These are phyloP conservation scores for Sparassis latifolia DNA, from an alignment of 1,284 basidiomycete species.

Conservation along the genomic window DNA sequence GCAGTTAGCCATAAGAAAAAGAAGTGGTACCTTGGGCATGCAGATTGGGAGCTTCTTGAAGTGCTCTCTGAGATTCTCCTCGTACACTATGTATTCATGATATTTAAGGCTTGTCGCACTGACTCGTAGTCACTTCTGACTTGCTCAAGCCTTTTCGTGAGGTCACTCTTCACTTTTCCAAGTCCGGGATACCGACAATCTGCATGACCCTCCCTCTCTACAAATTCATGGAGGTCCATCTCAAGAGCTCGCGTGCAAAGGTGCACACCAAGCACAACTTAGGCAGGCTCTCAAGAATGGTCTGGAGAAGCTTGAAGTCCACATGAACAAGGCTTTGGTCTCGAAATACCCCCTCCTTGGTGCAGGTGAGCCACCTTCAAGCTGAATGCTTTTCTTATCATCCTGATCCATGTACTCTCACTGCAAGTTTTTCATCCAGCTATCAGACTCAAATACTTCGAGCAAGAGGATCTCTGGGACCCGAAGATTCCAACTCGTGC, in stretches of 20 bases:
- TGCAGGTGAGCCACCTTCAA: conserved; percentile 10
- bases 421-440: conserved; percentile 13
- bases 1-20: conserved; percentile 5
- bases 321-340: conserved; percentile 7
- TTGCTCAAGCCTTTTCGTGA: conserved; percentile 5
- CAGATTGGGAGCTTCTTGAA: conserved; percentile 6
- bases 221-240: conserved; percentile 8
- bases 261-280: background rate
- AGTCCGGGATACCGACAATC: conserved; percentile 5
- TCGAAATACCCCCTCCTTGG: conserved; percentile 13
- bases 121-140: background rate
- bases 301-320: conserved; percentile 9
- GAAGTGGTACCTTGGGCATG: background rate
- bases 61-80: conserved; percentile 1
- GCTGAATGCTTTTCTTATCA: no score
- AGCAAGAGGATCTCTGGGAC: conserved; percentile 7
- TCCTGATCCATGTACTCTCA: no score
- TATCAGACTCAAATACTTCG: conserved; percentile 11
- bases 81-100: background rate
- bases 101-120: background rate
- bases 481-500: conserved; percentile 5
- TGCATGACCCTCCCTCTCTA: conserved; percentile 8
- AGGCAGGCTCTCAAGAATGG: conserved; percentile 3
- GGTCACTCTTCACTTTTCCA: conserved; percentile 8
- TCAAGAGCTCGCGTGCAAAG: background rate